phyloP scores from a whole-genome alignment of 2,329 filamentous ascomycete species.

The Leptographium radiaticola region DNA sequence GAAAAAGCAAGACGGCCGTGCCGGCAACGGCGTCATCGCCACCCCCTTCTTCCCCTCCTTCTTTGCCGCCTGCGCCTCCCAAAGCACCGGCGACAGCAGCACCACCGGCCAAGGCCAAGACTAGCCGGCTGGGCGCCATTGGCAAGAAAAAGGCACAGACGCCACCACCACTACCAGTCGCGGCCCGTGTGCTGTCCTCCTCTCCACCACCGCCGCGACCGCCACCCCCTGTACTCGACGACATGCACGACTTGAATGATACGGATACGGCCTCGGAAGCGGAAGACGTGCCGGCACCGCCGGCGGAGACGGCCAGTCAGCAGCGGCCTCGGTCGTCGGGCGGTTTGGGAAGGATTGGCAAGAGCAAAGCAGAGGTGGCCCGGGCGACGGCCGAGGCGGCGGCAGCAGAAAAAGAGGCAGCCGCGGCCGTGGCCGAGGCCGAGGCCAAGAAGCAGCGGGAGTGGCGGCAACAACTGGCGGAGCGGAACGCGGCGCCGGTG shows the following conservation, averaged over 20 bases:
- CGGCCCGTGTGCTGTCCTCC: constrained; percentile 18
- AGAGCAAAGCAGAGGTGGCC: constrained; percentile 15
- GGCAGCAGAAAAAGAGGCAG: constrained; percentile 26
- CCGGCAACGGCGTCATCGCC: neutral
- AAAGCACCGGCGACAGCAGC: neutral
- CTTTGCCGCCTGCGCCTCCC: neutral
- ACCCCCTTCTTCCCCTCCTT: neutral
- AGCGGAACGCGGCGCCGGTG: constrained; percentile 33
- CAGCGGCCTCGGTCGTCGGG: neutral
- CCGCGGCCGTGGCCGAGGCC: constrained; percentile 19
- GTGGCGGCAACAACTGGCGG: constrained; percentile 35
- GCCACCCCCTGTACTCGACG: constrained; percentile 4
- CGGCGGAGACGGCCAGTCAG: constrained; percentile 10
- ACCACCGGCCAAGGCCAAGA: neutral
- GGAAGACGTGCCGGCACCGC: constrained; percentile 17
- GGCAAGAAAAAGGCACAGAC: constrained; percentile 30
- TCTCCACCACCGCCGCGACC: constrained; percentile 24
- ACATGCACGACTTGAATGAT: neutral
- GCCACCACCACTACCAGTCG: constrained; percentile 18
- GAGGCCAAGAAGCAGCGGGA: constrained; percentile 18
- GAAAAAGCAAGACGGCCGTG: constrained; percentile 6
- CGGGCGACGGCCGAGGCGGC: constrained; percentile 6
- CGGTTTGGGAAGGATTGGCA: constrained; percentile 28
- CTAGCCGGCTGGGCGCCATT: constrained; percentile 3
- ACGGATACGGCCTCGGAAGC: constrained; percentile 31